These are phyloP conservation scores for Rhizomucor miehei DNA, from an alignment of 371 early-diverging fungal genomes.

Conservation along the genomic window DNA sequence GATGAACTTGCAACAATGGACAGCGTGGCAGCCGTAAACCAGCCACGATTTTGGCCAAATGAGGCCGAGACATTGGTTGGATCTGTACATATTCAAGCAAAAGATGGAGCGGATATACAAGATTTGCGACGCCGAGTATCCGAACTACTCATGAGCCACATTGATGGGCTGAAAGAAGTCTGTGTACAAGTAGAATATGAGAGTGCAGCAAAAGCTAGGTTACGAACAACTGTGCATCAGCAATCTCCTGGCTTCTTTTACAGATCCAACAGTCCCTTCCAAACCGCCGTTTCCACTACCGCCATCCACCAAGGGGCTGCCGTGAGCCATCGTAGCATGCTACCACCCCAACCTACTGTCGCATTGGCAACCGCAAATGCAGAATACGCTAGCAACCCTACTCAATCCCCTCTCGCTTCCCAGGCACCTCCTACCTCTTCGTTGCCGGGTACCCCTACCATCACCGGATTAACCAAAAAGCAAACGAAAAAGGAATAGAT, in stretches of 20 bases:
- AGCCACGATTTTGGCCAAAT: slow-evolving; percentile 63
- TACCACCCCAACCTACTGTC: background rate
- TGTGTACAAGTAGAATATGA: slow-evolving; percentile 50
- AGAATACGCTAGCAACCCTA: too few species aligned
- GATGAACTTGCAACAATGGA: slow-evolving; percentile 46
- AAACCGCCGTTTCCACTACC: background rate
- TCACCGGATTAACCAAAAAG: background rate
- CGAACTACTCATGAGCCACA: slow-evolving; percentile 35
- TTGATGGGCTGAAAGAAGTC: slow-evolving; percentile 47
- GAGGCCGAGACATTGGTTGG: slow-evolving; percentile 59
- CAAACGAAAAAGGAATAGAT: slow-evolving; percentile 1
- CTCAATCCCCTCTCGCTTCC: too few species aligned
- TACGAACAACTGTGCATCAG: slow-evolving; percentile 12
- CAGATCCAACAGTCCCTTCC: background rate
- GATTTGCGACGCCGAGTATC: slow-evolving; percentile 26
- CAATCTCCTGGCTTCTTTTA: slow-evolving; percentile 2
- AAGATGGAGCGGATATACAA: slow-evolving; percentile 34
- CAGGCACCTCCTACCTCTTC: too few species aligned
- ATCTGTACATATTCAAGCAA: slow-evolving; percentile 52
- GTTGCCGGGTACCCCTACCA: background rate
- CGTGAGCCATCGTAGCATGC: background rate
- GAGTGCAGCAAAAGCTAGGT: slow-evolving; percentile 20
- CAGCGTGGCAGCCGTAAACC: slow-evolving; percentile 43
- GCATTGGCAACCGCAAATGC: background rate
- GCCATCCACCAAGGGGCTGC: background rate